These are phyloP conservation scores for Fusarium sp. DNA, from an alignment of 2,329 filamentous ascomycete genomes.

Conservation along the genomic window DNA sequence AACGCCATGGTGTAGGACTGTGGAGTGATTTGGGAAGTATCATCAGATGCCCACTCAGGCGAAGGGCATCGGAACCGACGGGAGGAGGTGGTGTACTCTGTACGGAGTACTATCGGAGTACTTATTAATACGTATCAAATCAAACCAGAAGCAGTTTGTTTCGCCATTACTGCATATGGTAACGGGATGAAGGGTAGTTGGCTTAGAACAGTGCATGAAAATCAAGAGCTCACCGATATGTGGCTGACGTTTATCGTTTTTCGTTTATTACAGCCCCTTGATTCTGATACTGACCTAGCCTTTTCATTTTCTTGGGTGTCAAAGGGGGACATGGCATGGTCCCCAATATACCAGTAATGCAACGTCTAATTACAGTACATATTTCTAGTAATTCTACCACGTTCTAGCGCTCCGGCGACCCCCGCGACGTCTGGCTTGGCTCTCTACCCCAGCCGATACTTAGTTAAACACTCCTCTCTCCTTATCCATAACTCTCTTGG, in stretches of 20 bases:
- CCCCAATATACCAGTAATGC: neutral
- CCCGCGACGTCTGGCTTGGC: neutral
- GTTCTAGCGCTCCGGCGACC: constrained; percentile 21
- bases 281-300: constrained; percentile 4
- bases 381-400: constrained; percentile 19
- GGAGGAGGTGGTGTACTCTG: neutral
- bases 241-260: neutral
- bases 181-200: too few relatives aligned
- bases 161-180: neutral
- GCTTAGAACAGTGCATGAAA: neutral
- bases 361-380: too few relatives aligned
- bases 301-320: neutral
- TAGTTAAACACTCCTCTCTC: neutral
- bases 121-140: neutral
- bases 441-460: neutral
- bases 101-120: neutral
- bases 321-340: constrained; percentile 9
- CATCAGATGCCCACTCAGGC: neutral
- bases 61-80: neutral
- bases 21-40: too few relatives aligned
- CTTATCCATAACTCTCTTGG: neutral
- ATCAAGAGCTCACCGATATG: neutral
- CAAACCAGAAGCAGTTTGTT: neutral
- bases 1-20: neutral
- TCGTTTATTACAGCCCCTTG: constrained; percentile 13